phyloP scores from a whole-genome alignment of 2,329 filamentous ascomycete genomes.

The Colletotrichum costaricense region DNA sequence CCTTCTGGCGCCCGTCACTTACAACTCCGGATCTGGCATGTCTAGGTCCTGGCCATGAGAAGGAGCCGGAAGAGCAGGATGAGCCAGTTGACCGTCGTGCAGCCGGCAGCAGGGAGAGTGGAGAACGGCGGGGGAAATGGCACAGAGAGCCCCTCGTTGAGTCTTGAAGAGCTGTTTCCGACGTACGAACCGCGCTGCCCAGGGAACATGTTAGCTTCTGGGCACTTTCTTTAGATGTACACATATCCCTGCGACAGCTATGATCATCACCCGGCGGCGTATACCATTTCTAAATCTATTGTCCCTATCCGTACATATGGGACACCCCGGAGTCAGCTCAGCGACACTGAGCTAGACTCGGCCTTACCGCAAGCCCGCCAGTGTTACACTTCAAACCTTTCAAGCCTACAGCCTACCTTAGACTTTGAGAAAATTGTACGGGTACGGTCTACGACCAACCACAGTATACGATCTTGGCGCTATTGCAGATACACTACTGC shows the following conservation, averaged over 20 bases:
- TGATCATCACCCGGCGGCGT: not conserved
- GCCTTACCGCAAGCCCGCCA: not conserved
- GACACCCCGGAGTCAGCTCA: not conserved
- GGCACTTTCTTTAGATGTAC: slow-evolving; percentile 26
- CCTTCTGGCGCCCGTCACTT: slow-evolving; percentile 10
- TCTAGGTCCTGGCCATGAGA: slow-evolving; percentile 4
- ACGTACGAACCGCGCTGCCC: slow-evolving; percentile 8
- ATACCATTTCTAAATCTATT: not conserved
- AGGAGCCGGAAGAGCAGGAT: not conserved
- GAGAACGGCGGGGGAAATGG: not conserved
- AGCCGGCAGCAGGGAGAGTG: not conserved
- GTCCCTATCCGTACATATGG: not conserved
- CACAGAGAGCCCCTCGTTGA: not conserved
- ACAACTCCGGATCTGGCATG: not conserved
- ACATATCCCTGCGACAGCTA: slow-evolving; percentile 2
- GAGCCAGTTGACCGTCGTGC: not conserved
- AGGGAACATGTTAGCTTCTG: slow-evolving; percentile 1
- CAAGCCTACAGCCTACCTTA: not conserved
- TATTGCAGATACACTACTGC: slow-evolving; percentile 1
- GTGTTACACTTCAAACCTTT: not conserved
- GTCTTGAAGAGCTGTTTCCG: not conserved
- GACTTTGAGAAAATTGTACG: not conserved
- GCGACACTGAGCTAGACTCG: not conserved
- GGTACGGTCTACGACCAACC: not conserved
- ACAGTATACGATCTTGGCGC: not conserved